These are phyloP conservation scores for Magnusiomyces paraingens DNA, from an alignment of 1,139 yeast genomes.

Conservation along the genomic window DNA sequence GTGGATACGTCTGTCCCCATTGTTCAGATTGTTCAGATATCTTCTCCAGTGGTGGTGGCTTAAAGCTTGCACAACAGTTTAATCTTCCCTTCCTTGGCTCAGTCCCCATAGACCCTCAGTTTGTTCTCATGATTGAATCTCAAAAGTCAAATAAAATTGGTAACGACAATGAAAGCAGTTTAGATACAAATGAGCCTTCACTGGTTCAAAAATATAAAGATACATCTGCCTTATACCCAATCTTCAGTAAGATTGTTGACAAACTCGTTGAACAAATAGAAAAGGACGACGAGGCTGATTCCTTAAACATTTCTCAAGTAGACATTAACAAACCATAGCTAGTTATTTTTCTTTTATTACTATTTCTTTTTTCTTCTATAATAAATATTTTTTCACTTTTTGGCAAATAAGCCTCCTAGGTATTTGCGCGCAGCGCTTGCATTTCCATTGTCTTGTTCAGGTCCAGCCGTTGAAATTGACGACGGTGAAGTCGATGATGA, in stretches of 20 bases:
- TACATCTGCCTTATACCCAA: slow-evolving; percentile 36
- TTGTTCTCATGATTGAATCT: slow-evolving; percentile 73
- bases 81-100: slow-evolving; percentile 69
- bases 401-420: slow-evolving; percentile 1
- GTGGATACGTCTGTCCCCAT: slow-evolving; percentile 92
- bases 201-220: slow-evolving; percentile 37
- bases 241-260: slow-evolving; percentile 46
- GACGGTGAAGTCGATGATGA: no score
- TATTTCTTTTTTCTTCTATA: not conserved
- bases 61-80: slow-evolving; percentile 53
- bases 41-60: slow-evolving; percentile 93
- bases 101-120: slow-evolving; percentile 88
- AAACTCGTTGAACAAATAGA: slow-evolving; percentile 21
- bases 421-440: slow-evolving; percentile 12
- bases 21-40: slow-evolving; percentile 84
- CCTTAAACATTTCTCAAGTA: slow-evolving; percentile 22
- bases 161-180: slow-evolving; percentile 4
- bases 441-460: slow-evolving; percentile 7
- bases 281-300: slow-evolving; percentile 27
- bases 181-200: slow-evolving; percentile 1
- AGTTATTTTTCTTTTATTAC: slow-evolving; percentile 8
- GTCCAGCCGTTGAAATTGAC: not conserved
- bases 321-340: slow-evolving; percentile 7
- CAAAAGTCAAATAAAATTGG: slow-evolving; percentile 21
- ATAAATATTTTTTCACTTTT: not conserved